Base-by-base conservation (phyloP, 1,284 basidiomycete genomes). In the Heterobasidion irregulare region DNA sequence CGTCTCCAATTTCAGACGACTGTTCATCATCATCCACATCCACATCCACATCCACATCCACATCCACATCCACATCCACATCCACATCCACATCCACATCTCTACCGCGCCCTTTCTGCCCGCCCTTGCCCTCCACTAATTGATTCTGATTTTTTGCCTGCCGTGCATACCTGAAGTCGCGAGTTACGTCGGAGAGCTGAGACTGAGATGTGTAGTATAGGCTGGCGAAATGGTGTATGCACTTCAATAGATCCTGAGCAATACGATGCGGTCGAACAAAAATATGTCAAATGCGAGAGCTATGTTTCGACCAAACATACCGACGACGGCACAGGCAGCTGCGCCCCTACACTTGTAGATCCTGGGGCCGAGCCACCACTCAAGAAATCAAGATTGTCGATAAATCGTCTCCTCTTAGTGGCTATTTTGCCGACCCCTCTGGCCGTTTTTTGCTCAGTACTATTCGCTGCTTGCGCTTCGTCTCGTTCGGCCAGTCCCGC, bases 221-320 rank as follows among this genome's bases (percentile, higher is more conserved):
- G 56, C 78, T 80, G 12, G 86, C 75, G 58, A 83, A 82, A 62
- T 82, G 72, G 60, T 89, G 86, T 49, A 89, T 78, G 51, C 73
- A 76, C 72, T 88, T 87, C 49, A 89, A 66, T 2, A 88, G 66
- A 59, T 89, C 86, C 86, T 89, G 43, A 44, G 10, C 15, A 26
- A 26, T 26, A 5, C 5, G 26, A 26, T 26, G 4, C 6, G 26
- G 26, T 26, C 26, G 26, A 26, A 26, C 26, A 5, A 5, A 26
- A 26, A 26, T 26, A 26, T 26, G 26, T 26, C 26, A 26, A 26
- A 26, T 26, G 26, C 26, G 26, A 26, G 26, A 26, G 26, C 26
- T 26, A 26, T 26, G 26, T 26, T 26, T 26, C 26, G 26, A 5
- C 26, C 26, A 26, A 8, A 52, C 51, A 18, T 10, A 45, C 43